Evolutionary conservation across 306 rosid species (phyloP).

Genomic region (Fragaria iinumae): DNA sequence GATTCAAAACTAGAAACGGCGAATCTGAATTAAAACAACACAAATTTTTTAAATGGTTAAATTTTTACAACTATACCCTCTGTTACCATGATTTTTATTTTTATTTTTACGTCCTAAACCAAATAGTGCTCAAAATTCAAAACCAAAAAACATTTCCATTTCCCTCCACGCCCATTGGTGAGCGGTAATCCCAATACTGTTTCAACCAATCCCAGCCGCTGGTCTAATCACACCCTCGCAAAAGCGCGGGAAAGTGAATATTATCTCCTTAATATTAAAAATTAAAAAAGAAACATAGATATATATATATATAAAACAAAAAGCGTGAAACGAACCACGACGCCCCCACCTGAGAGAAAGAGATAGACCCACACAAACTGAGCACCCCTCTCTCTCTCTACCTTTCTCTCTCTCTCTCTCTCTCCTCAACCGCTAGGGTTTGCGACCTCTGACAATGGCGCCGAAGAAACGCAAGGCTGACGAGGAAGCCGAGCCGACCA

Average conservation of each 20-base stretch:
- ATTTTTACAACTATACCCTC: too few relatives aligned
- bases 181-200: not conserved
- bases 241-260: too few relatives aligned
- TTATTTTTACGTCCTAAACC: too few relatives aligned
- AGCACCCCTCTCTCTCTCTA: not conserved
- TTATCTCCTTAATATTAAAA: too few relatives aligned
- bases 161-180: not conserved
- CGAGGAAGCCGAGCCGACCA: constrained; percentile 15
- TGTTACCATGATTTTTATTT: too few relatives aligned
- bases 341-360: not conserved
- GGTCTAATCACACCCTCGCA: too few relatives aligned
- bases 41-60: too few relatives aligned
- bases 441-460: constrained; percentile 28
- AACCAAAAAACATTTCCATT: not conserved
- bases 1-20: too few relatives aligned
- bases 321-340: too few relatives aligned
- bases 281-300: too few relatives aligned
- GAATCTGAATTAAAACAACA: too few relatives aligned
- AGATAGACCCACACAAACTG: not conserved
- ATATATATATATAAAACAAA: too few relatives aligned
- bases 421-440: not conserved
- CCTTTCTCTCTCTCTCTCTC: not conserved
- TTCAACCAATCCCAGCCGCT: not conserved
- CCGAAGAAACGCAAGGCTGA: constrained; percentile 34
- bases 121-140: not conserved